These are phyloP conservation scores for Pythium utonaiense DNA, from an alignment of 352 stramenopile species.

Conservation along the genomic window DNA sequence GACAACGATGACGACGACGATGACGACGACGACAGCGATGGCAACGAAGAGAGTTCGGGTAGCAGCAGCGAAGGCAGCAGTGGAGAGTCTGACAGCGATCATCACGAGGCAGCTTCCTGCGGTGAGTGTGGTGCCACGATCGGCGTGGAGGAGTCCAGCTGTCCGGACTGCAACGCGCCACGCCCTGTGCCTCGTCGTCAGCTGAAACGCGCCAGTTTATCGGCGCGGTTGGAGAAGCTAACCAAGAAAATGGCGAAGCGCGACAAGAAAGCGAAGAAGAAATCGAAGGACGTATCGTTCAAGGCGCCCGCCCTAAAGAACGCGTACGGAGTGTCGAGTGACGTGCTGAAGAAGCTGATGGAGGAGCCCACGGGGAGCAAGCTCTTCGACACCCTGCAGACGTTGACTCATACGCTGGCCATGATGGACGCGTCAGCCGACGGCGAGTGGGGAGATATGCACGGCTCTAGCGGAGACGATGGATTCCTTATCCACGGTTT, in stretches of 20 bases:
- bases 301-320: conserved; percentile 18
- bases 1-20: conserved; percentile 24
- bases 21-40: conserved; percentile 23
- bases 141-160: conserved; percentile 21
- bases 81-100: conserved; percentile 17
- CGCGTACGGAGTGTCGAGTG: conserved; percentile 67
- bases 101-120: conserved; percentile 13
- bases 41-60: conserved; percentile 24
- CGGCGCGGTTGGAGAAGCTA: conserved; percentile 8
- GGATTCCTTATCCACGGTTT: conserved; percentile 63
- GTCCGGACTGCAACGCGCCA: conserved; percentile 36
- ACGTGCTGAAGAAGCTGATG: conserved; percentile 52
- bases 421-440: conserved; percentile 85
- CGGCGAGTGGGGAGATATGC: conserved; percentile 61
- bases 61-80: conserved; percentile 22
- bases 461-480: conserved; percentile 17
- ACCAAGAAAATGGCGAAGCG: conserved; percentile 20
- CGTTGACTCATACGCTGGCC: conserved; percentile 75
- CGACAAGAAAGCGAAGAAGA: conserved; percentile 37
- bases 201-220: conserved; percentile 17
- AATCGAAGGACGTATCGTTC: conserved; percentile 19
- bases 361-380: conserved; percentile 43
- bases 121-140: conserved; percentile 27
- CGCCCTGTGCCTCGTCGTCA: conserved; percentile 25
- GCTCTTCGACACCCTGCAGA: conserved; percentile 66